Conservation (phyloP, 768 basidiomycete species). For the Hypsizygus marmoreus region DNA sequence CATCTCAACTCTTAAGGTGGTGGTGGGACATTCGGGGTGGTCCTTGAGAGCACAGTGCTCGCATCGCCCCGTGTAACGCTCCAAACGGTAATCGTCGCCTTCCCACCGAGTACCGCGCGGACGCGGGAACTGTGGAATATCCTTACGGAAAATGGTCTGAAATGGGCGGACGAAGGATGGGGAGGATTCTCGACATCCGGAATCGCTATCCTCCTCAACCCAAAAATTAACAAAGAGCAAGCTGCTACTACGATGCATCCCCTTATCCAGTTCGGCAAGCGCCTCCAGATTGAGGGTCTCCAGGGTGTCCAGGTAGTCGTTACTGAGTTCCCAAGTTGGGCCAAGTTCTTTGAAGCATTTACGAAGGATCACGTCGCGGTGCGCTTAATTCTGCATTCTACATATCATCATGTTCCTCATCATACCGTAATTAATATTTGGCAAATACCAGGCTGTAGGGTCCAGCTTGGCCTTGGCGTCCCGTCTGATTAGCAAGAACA, state of each 20-base stretch:
- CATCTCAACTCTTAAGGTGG: slow-evolving; percentile 29
- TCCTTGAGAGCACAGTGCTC: slow-evolving; percentile 38
- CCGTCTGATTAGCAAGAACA: slow-evolving; percentile 42
- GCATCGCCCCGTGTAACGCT: slow-evolving; percentile 38
- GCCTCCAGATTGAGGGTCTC: slow-evolving; percentile 24
- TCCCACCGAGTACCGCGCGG: slow-evolving; percentile 24
- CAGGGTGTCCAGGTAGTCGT: slow-evolving; percentile 28
- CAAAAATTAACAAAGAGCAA: slow-evolving; percentile 35
- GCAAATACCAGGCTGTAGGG: slow-evolving; percentile 43
- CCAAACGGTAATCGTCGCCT: slow-evolving; percentile 37
- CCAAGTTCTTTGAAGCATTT: slow-evolving; percentile 40
- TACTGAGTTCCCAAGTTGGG: slow-evolving; percentile 44
- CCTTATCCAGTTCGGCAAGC: slow-evolving; percentile 37
- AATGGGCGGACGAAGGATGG: slow-evolving; percentile 50
- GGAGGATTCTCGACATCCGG: slow-evolving; percentile 43
- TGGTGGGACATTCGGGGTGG: slow-evolving; percentile 50
- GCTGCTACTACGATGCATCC: slow-evolving; percentile 43
- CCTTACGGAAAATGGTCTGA: slow-evolving; percentile 38
- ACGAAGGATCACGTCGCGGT: slow-evolving; percentile 40
- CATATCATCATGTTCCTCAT: slow-evolving; percentile 2
- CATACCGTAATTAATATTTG: slow-evolving; percentile 4
- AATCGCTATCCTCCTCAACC: slow-evolving; percentile 46
- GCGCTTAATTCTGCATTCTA: slow-evolving; percentile 13
- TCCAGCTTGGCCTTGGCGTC: slow-evolving; percentile 43
- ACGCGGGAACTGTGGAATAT: slow-evolving; percentile 37